These are phyloP conservation scores for Metarhizium rileyi DNA, from an alignment of 2,329 filamentous ascomycete species.

Conservation along the genomic window DNA sequence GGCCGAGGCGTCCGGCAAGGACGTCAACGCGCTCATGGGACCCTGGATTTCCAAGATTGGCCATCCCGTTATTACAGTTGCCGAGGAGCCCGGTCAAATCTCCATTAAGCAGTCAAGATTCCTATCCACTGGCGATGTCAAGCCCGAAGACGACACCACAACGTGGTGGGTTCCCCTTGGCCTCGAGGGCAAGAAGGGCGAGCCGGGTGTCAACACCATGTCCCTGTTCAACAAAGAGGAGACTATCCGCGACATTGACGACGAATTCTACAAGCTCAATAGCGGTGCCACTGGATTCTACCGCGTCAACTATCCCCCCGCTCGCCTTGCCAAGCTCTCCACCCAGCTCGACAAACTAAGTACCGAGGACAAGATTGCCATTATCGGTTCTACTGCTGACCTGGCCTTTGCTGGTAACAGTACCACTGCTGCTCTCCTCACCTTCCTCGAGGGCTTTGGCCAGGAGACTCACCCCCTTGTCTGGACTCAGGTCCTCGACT, in stretches of 20 bases:
- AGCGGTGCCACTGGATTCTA: conserved; percentile 81
- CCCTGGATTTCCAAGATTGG: conserved; percentile 95
- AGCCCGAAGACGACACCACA: conserved; percentile 82
- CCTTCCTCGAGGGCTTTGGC: conserved; percentile 76
- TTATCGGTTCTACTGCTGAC: conserved; percentile 82
- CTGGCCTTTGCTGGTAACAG: conserved; percentile 81
- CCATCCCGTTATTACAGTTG: conserved; percentile 79
- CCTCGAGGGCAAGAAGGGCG: conserved; percentile 63
- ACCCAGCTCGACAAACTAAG: conserved; percentile 65
- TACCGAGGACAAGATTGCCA: conserved; percentile 83
- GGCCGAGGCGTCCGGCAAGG: conserved; percentile 75
- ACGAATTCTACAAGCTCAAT: conserved; percentile 90
- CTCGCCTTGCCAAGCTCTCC: conserved; percentile 70
- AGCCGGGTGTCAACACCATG: conserved; percentile 50
- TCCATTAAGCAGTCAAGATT: conserved; percentile 79
- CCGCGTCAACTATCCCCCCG: conserved; percentile 85
- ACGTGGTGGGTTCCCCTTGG: conserved; percentile 93
- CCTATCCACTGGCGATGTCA: conserved; percentile 82
- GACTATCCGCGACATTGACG: conserved; percentile 63
- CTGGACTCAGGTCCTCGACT: conserved; percentile 75
- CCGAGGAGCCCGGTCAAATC: conserved; percentile 76
- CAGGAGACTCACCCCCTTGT: conserved; percentile 79
- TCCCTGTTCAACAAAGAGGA: conserved; percentile 69
- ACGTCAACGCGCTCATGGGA: conserved; percentile 81
- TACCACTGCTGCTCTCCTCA: conserved; percentile 70